Evolutionary conservation across 106 monocot species (phyloP).

Genomic region (Narthecium ossifragum): DNA sequence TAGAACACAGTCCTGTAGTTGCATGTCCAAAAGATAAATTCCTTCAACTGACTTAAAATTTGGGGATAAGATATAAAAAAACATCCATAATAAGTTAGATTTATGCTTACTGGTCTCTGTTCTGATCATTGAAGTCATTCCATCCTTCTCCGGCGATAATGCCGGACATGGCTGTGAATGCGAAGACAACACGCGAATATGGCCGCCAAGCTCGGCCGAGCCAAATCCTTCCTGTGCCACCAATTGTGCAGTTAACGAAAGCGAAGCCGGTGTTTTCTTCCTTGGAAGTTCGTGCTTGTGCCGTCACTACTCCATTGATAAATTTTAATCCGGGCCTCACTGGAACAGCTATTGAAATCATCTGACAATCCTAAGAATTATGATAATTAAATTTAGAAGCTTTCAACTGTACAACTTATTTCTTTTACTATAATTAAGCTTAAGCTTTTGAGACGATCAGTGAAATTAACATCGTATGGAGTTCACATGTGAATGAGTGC

Average conservation of each 20-base stretch:
- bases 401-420: neutral
- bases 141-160: conserved; percentile 81
- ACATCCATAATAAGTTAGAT: neutral
- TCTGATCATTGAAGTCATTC: conserved; percentile 78
- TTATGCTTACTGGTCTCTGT: conserved; percentile 68
- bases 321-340: conserved; percentile 36
- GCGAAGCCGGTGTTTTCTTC: conserved; percentile 70
- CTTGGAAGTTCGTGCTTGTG: conserved; percentile 38
- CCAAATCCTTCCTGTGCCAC: conserved; percentile 79
- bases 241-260: conserved; percentile 75
- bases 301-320: conserved; percentile 68
- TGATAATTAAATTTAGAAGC: neutral
- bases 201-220: conserved; percentile 87
- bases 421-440: too few relatives aligned
- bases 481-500: too few relatives aligned
- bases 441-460: too few relatives aligned
- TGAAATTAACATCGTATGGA: too few relatives aligned
- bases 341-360: conserved; percentile 66
- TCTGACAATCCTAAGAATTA: conserved; percentile 51
- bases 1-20: conserved; percentile 60
- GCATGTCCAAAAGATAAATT: neutral
- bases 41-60: neutral
- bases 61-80: neutral
- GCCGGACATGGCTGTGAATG: conserved; percentile 66
- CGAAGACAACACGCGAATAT: conserved; percentile 67